Conservation (phyloP, 2,329 filamentous ascomycete genomes). For the Nemania sp. region DNA sequence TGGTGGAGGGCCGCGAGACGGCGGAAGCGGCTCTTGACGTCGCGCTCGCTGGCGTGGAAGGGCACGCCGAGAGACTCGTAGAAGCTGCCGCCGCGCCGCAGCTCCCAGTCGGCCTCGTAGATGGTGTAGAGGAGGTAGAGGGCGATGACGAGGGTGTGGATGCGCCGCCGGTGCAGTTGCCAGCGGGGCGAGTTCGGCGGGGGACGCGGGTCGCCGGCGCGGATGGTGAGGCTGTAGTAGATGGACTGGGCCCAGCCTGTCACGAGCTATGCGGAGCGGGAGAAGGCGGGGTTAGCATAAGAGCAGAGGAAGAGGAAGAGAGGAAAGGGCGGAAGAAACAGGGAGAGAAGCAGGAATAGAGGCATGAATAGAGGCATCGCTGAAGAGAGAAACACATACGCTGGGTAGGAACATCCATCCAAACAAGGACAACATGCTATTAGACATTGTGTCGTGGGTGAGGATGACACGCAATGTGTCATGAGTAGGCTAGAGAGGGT, state of each 20-base stretch:
- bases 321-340: no score
- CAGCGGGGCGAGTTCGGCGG: constrained; percentile 70
- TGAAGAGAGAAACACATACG: constrained; percentile 44
- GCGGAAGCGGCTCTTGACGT: constrained; percentile 84
- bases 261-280: constrained; percentile 62
- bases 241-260: constrained; percentile 78
- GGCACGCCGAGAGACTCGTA: constrained; percentile 78
- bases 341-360: no score
- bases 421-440: constrained; percentile 53
- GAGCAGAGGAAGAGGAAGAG: no score
- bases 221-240: constrained; percentile 87
- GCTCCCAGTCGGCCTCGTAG: constrained; percentile 85
- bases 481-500: constrained; percentile 28
- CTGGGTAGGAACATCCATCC: constrained; percentile 63
- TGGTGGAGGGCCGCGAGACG: constrained; percentile 73
- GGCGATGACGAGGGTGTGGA: constrained; percentile 81
- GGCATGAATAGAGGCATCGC: not conserved
- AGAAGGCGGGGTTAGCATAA: not conserved
- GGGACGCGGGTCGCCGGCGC: constrained; percentile 83
- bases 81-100: constrained; percentile 73
- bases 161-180: constrained; percentile 75
- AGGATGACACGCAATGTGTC: not conserved
- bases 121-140: constrained; percentile 89
- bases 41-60: constrained; percentile 69
- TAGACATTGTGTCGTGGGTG: constrained; percentile 48